These are phyloP conservation scores for Venturia nashicola DNA, from an alignment of 2,329 filamentous ascomycete species.

Conservation along the genomic window DNA sequence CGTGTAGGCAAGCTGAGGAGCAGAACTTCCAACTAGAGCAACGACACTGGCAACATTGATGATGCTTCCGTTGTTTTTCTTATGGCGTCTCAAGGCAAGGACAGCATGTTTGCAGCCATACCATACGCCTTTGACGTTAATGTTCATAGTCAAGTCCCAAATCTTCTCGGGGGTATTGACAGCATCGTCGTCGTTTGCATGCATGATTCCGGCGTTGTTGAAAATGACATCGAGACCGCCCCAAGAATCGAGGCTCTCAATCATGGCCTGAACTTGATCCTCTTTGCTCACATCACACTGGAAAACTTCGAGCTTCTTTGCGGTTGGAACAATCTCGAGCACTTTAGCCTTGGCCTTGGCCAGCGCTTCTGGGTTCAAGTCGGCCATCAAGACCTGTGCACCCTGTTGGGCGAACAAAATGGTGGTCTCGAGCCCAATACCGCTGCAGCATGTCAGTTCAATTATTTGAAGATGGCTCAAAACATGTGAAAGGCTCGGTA, in stretches of 20 bases:
- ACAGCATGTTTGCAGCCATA: conserved; percentile 89
- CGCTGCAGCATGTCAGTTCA: conserved; percentile 37
- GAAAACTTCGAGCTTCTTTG: conserved; percentile 47
- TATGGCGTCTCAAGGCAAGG: conserved; percentile 63
- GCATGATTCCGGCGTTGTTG: conserved; percentile 98
- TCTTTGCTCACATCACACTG: conserved; percentile 80
- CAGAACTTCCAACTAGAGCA: conserved; percentile 74
- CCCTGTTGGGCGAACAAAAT: conserved; percentile 87
- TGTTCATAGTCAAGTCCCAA: conserved; percentile 86
- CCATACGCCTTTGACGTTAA: conserved; percentile 99
- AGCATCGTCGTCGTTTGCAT: conserved; percentile 54
- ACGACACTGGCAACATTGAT: conserved; percentile 91
- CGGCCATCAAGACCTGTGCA: conserved; percentile 71
- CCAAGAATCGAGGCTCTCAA: conserved; percentile 68
- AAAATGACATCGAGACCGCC: conserved; percentile 86
- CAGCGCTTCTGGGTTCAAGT: conserved; percentile 69
- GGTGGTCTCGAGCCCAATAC: conserved; percentile 83
- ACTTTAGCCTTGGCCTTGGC: conserved; percentile 66
- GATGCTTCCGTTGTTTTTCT: conserved; percentile 67
- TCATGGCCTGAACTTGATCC: conserved; percentile 58
- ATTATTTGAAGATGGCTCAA: not conserved
- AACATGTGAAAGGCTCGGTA: no score
- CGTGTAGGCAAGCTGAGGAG: conserved; percentile 84
- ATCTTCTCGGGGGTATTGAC: conserved; percentile 77
- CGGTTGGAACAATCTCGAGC: conserved; percentile 54